Evolutionary conservation across 441 rosid species (phyloP), one percentile per base, ranked within the genome.

Genomic region (Gossypium aridum): DNA sequence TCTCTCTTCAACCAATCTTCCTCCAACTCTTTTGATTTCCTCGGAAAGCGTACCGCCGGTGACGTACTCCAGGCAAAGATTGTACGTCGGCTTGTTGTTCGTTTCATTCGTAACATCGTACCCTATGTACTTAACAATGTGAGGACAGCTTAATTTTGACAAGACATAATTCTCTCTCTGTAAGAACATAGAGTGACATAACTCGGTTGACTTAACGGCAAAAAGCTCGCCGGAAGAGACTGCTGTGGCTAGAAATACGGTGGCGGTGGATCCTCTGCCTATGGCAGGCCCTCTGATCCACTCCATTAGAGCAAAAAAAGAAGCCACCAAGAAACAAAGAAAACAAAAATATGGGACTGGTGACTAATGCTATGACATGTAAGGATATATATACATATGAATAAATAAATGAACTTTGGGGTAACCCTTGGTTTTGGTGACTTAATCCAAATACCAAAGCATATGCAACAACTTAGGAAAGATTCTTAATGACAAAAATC

Each of bases 261-360:
- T 78, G 64, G 99, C 93, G 19, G 97, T 88, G 76, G 99, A 87
- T 26, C 99, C 98, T 3, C 86, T 91, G 77, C 99, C 99, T 62
- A 94, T 81, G 76, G 80, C 53, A 19, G 90, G 94, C 17, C 99
- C 99, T 83, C 97, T 86, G 19, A 71, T 84, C 96, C 93, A 92
- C 75, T 87, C 89, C 90, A 94, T 94, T 3, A 39, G 43, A 70
- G 61, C n/a, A 28, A 61, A 61, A 60, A 60, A n/a, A 4, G 64
- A 70, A 39, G 47, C 47, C 45, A 22, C 45, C 45, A 34, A 45
- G 9, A 61, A 66, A 60, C 14, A 56, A 25, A 39, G 72, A 62
- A 72, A 61, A 23, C 14, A 3, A 64, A 56, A 64, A 5, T 54
- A 19, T 47, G 49, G 43, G 71, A 7, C 1, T 23, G 3, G 8